phyloP scores from a whole-genome alignment of 2,329 filamentous ascomycete species.

The Colletotrichum navitas region DNA sequence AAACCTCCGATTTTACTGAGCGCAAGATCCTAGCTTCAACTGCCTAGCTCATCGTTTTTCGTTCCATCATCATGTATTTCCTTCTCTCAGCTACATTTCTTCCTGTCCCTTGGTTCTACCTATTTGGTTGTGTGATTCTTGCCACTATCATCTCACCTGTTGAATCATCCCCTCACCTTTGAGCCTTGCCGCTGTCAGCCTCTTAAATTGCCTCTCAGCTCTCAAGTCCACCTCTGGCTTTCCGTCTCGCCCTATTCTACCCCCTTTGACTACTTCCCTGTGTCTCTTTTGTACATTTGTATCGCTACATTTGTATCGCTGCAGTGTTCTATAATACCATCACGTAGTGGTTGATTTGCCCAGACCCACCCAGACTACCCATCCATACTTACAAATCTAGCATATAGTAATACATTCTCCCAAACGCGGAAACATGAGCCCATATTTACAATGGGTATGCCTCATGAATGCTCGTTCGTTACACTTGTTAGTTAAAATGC shows the following conservation, averaged over 20 bases:
- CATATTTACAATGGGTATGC: not conserved
- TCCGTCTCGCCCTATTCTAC: not conserved
- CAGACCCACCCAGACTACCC: not conserved
- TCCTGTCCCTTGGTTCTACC: not conserved
- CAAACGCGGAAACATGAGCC: not conserved
- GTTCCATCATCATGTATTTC: no score
- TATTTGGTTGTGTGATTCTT: not conserved
- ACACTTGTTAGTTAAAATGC: not conserved
- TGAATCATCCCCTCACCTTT: not conserved
- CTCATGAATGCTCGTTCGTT: not conserved
- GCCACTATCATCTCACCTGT: not conserved
- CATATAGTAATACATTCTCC: not conserved
- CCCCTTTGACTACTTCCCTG: not conserved
- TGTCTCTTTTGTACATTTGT: not conserved
- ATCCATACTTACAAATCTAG: not conserved
- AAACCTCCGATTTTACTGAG: not conserved
- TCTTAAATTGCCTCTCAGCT: not conserved
- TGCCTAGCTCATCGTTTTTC: not conserved
- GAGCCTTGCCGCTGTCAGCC: not conserved
- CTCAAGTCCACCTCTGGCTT: not conserved
- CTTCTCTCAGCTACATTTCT: not conserved
- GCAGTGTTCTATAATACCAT: not conserved
- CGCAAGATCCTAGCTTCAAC: no score
- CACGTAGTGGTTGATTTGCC: not conserved
- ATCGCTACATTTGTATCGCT: not conserved